These are phyloP conservation scores for Pisolithus orientalis DNA, from an alignment of 768 basidiomycete species.

Conservation along the genomic window DNA sequence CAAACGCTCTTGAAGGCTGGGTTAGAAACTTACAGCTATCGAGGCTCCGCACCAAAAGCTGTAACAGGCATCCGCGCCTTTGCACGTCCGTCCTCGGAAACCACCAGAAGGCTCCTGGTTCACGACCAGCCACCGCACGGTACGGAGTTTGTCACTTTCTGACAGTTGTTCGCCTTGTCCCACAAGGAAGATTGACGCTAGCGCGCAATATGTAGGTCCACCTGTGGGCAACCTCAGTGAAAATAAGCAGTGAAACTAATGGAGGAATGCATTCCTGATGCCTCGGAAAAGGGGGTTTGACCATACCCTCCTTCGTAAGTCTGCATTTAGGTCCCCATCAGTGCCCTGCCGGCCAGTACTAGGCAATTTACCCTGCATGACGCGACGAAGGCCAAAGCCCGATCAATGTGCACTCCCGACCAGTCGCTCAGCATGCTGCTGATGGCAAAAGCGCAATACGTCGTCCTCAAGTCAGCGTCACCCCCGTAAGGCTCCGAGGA, in stretches of 20 bases:
- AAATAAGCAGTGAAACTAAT: not conserved
- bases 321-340: constrained; percentile 34
- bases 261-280: constrained; percentile 54
- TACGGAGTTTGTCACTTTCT: constrained; percentile 39
- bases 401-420: constrained; percentile 60
- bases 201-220: constrained; percentile 88
- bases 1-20: not conserved
- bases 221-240: constrained; percentile 38
- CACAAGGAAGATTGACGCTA: constrained; percentile 67
- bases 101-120: constrained; percentile 67
- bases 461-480: constrained; percentile 77
- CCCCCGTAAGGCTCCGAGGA: constrained; percentile 59
- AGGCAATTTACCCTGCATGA: constrained; percentile 58
- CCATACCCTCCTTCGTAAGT: constrained; percentile 93
- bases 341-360: not conserved
- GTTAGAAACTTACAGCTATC: constrained; percentile 48
- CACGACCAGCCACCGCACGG: constrained; percentile 71
- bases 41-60: constrained; percentile 93
- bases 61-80: constrained; percentile 89
- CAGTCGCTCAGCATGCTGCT: constrained; percentile 75
- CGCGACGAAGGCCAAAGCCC: constrained; percentile 57
- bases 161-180: constrained; percentile 18
- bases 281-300: constrained; percentile 73
- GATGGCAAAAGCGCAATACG: constrained; percentile 85
- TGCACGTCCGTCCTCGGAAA: constrained; percentile 84